phyloP scores from a whole-genome alignment of 2,329 filamentous ascomycete species.

The Sclerotinia borealis region DNA sequence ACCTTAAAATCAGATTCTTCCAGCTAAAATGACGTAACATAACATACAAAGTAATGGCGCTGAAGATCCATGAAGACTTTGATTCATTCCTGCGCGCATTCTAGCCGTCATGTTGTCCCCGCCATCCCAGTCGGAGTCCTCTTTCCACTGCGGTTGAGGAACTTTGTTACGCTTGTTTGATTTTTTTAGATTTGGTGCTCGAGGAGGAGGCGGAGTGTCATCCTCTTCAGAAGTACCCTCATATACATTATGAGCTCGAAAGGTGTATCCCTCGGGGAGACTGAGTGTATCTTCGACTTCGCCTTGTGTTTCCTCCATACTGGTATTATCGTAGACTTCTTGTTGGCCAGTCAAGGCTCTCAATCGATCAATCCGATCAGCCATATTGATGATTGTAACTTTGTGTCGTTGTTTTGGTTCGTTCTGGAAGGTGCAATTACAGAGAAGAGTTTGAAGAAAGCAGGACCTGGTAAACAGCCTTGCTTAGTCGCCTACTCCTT shows the following conservation, averaged over 20 bases:
- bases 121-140: not conserved
- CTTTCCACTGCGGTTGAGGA: not conserved
- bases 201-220: not conserved
- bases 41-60: slow-evolving; percentile 1
- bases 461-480: not conserved
- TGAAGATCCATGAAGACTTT: not conserved
- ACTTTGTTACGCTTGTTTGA: not conserved
- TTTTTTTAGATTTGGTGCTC: not conserved
- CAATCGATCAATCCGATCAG: not conserved
- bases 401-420: not conserved
- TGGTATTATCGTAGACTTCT: not conserved
- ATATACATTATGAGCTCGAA: slow-evolving; percentile 1
- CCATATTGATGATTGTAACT: not conserved
- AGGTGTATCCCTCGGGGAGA: not conserved
- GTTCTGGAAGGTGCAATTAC: not conserved
- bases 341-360: slow-evolving; percentile 1
- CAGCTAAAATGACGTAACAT: too few species aligned
- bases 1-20: not conserved
- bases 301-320: not conserved
- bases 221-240: slow-evolving; percentile 2
- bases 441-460: not conserved
- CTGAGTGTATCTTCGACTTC: not conserved
- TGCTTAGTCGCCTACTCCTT: not conserved
- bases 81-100: not conserved
- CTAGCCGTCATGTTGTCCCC: not conserved